phyloP scores from a whole-genome alignment of 352 stramenopile species.

The Pythium chondricola region DNA sequence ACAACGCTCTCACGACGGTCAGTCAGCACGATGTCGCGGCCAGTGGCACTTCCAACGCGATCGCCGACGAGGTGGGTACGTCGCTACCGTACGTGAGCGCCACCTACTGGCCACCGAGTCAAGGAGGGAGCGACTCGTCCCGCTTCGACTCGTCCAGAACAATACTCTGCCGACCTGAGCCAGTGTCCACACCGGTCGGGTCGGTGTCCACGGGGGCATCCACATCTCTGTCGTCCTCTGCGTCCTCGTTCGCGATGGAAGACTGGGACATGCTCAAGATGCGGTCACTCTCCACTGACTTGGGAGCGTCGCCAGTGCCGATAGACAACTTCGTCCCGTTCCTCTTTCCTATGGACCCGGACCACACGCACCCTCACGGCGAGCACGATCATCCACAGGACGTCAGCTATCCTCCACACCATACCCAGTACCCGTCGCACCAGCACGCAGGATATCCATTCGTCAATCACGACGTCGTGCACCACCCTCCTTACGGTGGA shows the following conservation, averaged over 20 bases:
- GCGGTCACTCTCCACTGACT: conserved; percentile 10
- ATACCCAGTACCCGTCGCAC: not conserved
- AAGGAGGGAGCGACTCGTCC: too few species aligned
- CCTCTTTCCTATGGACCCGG: conserved; percentile 19
- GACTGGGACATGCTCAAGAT: conserved; percentile 17
- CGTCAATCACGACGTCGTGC: not conserved
- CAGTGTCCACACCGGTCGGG: too few species aligned
- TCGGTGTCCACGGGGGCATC: not conserved
- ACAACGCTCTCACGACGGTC: conserved; percentile 9
- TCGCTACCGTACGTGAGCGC: conserved; percentile 15
- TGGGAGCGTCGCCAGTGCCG: conserved; percentile 3
- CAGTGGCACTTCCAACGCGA: not conserved
- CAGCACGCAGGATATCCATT: not conserved
- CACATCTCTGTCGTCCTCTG: not conserved
- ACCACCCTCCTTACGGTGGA: not conserved
- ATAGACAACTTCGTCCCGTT: conserved; percentile 20
- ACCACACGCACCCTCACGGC: not conserved
- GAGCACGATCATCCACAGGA: too few species aligned
- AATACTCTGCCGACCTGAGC: too few species aligned
- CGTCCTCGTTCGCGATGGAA: conserved; percentile 6
- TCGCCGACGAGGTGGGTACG: conserved; percentile 5
- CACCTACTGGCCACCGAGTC: conserved; percentile 17
- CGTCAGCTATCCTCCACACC: too few species aligned
- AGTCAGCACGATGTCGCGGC: not conserved
- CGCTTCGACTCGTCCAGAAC: too few species aligned